phyloP scores from a whole-genome alignment of 129 eudicot species.

The carrot (Daucus carota) region DH1_v3.0 NC_030384.2:33102501-33103000 shows the following conservation, averaged over 20 bases:
- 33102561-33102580: neutral
- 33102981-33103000: neutral
- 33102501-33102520: constrained; percentile 18
- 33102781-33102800: constrained; percentile 63
- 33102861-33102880: constrained; percentile 51
- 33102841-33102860: constrained; percentile 68
- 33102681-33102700: constrained; percentile 40
- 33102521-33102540: constrained; percentile 22
- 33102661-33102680: constrained; percentile 29
- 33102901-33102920: constrained; percentile 49
- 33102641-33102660: constrained; percentile 14
- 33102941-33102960: constrained; percentile 26
- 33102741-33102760: constrained; percentile 50
- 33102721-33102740: constrained; percentile 36
- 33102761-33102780: constrained; percentile 69
- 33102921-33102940: constrained; percentile 67
- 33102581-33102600: neutral
- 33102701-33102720: constrained; percentile 46
- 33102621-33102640: constrained; percentile 35
- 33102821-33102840: constrained; percentile 76
- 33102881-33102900: constrained; percentile 85
- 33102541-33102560: neutral
- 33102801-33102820: constrained; percentile 68
- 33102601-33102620: constrained; percentile 21
- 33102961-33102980: neutral